phyloP scores from a whole-genome alignment of 371 early-diverging fungal species.

The Chytridiales sp. region DNA sequence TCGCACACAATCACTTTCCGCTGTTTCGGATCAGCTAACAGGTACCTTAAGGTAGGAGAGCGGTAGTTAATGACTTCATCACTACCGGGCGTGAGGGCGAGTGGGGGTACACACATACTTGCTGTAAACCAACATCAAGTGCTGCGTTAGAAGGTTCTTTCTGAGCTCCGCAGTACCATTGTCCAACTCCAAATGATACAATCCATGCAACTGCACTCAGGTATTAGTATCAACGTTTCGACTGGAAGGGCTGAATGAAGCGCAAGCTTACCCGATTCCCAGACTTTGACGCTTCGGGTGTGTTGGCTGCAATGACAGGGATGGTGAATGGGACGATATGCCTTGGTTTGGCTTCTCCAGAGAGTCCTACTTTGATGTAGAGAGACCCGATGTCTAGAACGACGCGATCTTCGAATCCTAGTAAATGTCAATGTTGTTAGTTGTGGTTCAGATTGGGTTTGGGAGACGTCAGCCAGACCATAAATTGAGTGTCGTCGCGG shows the following conservation, averaged over 20 bases:
- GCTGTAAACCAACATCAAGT: slow-evolving; percentile 17
- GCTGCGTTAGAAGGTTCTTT: slow-evolving; percentile 11
- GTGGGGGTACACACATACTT: slow-evolving; percentile 16
- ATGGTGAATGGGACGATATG: slow-evolving; percentile 60
- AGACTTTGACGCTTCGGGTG: slow-evolving; percentile 24
- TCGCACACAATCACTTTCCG: slow-evolving; percentile 87
- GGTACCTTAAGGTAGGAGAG: slow-evolving; percentile 47
- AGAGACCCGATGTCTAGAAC: slow-evolving; percentile 84
- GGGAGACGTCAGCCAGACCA: slow-evolving; percentile 7
- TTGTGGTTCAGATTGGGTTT: background rate
- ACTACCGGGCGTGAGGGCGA: background rate
- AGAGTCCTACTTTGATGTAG: slow-evolving; percentile 84
- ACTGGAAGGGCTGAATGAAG: too few relatives aligned
- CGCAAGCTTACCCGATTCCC: slow-evolving; percentile 16
- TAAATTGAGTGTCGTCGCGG: slow-evolving; percentile 12
- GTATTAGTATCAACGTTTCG: background rate
- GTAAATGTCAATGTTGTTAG: background rate
- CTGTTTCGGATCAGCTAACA: slow-evolving; percentile 82
- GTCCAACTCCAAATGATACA: slow-evolving; percentile 18
- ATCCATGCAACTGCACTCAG: slow-evolving; percentile 3
- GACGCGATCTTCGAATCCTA: slow-evolving; percentile 72
- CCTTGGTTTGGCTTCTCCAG: slow-evolving; percentile 81
- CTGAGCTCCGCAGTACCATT: background rate
- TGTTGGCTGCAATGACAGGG: slow-evolving; percentile 27
- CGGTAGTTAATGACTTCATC: background rate